Evolutionary conservation across 495 filamentous ascomycete species (phyloP).

Genomic region (Penicillium waksmanii): DNA sequence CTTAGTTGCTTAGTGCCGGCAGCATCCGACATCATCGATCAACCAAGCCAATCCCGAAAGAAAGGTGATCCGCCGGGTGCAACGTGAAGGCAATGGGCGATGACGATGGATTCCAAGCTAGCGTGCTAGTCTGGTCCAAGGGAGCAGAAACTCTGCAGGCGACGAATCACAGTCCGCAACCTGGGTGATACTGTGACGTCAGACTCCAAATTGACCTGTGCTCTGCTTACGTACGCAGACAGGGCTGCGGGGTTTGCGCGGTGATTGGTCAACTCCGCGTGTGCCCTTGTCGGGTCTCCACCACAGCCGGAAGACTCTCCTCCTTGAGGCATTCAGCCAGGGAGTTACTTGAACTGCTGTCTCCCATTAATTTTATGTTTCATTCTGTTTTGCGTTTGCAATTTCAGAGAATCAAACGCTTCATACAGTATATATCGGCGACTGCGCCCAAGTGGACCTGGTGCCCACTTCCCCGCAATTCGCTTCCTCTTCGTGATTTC

Average conservation of each 20-base stretch:
- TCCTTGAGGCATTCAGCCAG: constrained; percentile 18
- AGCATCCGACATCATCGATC: constrained; percentile 2
- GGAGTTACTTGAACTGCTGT: constrained; percentile 7
- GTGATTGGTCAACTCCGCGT: constrained; percentile 21
- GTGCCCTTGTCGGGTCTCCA: constrained; percentile 8
- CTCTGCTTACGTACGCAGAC: neutral
- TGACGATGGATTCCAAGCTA: neutral
- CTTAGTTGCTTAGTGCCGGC: neutral
- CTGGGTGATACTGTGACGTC: constrained; percentile 11
- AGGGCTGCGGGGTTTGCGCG: constrained; percentile 4
- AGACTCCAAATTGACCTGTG: constrained; percentile 2
- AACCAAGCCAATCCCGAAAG: neutral
- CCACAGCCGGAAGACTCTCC: constrained; percentile 18
- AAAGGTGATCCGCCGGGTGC: constrained; percentile 8
- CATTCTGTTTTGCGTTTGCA: neutral
- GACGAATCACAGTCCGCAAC: neutral
- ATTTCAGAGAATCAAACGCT: neutral
- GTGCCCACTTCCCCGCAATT: constrained; percentile 13
- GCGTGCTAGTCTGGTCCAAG: neutral
- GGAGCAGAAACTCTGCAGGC: neutral
- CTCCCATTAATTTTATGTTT: neutral
- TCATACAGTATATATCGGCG: neutral
- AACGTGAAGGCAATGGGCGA: neutral
- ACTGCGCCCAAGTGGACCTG: constrained; percentile 7
- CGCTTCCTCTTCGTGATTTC: constrained; percentile 15